Percentiles rank a stretch among this genome's conserved stretches.
Conservation (phyloP, 768 basidiomycete genomes). For the Boletellus ananas region DNA sequence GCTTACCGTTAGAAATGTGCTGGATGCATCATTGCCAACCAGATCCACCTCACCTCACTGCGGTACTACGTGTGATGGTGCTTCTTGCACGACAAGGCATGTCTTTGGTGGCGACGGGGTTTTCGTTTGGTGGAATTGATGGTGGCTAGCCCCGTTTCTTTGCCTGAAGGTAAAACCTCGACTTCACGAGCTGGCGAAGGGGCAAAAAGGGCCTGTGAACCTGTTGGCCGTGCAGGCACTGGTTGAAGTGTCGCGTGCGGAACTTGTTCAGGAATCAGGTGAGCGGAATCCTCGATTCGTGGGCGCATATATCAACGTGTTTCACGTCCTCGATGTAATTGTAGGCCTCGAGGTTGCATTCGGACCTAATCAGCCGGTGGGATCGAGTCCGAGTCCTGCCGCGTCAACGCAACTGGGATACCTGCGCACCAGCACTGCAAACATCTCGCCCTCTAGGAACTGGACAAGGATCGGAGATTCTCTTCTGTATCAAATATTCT, state of each 20-base stretch:
- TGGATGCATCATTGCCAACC: background rate
- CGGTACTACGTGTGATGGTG: slow-evolving; percentile 12
- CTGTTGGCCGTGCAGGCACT: slow-evolving; percentile 20
- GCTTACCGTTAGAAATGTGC: background rate
- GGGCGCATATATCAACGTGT: background rate
- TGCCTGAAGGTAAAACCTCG: slow-evolving; percentile 5
- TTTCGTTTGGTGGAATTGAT: background rate
- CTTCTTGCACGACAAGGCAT: slow-evolving; percentile 6
- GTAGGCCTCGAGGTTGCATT: background rate
- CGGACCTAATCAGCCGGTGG: background rate
- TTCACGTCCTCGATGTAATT: background rate
- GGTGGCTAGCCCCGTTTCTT: slow-evolving; percentile 2
- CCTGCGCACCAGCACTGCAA: slow-evolving; percentile 9
- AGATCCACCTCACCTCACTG: slow-evolving; percentile 12
- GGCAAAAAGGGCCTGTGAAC: slow-evolving; percentile 10
- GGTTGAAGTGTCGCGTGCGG: slow-evolving; percentile 10
- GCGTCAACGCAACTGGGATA: slow-evolving; percentile 4
- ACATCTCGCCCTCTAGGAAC: slow-evolving; percentile 10
- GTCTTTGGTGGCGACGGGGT: background rate
- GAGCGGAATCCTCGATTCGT: background rate
- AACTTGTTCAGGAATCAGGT: slow-evolving; percentile 11
- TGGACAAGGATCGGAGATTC: slow-evolving; percentile 14
- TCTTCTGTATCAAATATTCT: slow-evolving; percentile 7
- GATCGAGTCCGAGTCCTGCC: background rate
- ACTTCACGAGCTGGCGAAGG: slow-evolving; percentile 12